Conservation (phyloP, 2,329 filamentous ascomycete species). For the Penicillium occitanis region DNA sequence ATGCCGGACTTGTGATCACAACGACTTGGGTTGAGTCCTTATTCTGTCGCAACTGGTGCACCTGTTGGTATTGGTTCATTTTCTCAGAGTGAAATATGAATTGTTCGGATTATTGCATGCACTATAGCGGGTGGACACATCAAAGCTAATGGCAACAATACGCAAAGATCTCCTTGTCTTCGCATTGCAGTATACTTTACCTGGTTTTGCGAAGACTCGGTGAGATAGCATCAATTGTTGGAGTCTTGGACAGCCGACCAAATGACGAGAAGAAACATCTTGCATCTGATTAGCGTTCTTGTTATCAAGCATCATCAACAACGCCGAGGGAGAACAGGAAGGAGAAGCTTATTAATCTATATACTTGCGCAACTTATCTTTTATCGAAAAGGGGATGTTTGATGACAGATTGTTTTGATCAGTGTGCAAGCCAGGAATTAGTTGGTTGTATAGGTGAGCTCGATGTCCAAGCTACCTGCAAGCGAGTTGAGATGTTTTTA, state of each 20-base stretch:
- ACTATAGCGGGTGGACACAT: neutral
- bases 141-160: neutral
- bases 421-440: neutral
- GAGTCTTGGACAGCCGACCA: slow-evolving; percentile 17
- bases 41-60: neutral
- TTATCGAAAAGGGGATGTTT: neutral
- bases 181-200: neutral
- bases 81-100: neutral
- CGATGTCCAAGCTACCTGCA: slow-evolving; percentile 7
- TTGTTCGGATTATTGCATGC: neutral
- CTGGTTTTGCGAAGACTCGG: neutral
- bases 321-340: slow-evolving; percentile 10
- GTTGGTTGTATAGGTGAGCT: slow-evolving; percentile 1
- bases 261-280: slow-evolving; percentile 10
- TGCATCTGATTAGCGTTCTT: slow-evolving; percentile 19
- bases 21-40: neutral
- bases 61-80: neutral
- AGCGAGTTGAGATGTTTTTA: slow-evolving; percentile 8
- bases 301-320: slow-evolving; percentile 12
- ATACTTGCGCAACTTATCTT: slow-evolving; percentile 11
- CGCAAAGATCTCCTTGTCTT: neutral
- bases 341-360: slow-evolving; percentile 2
- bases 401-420: neutral
- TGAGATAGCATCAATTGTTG: slow-evolving; percentile 9
- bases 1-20: neutral